A percentile compares a stretch with the other conserved stretches of the same genome.
phyloP scores from a whole-genome alignment of 306 rosid genomes.

The Biancaea sappan region DNA sequence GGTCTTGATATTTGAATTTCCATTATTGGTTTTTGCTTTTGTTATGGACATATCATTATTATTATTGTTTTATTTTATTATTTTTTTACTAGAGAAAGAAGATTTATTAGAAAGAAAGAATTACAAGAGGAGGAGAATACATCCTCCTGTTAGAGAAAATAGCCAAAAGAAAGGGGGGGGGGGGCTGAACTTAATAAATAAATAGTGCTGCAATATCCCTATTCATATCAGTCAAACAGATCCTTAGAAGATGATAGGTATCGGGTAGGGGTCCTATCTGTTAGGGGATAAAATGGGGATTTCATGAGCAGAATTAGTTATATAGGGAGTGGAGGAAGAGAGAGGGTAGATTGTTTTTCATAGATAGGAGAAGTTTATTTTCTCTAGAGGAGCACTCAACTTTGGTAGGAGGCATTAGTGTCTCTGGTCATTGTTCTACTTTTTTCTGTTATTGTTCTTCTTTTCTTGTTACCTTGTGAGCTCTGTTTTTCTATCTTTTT shows the following conservation, averaged over 20 bases:
- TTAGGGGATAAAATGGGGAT: too few species aligned
- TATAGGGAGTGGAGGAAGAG: too few species aligned
- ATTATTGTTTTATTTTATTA: background rate
- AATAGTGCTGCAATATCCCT: background rate
- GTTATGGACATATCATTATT: background rate
- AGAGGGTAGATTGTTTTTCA: too few species aligned
- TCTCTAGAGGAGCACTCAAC: too few species aligned
- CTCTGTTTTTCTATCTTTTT: too few species aligned
- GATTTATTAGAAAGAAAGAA: background rate
- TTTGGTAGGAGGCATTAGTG: too few species aligned
- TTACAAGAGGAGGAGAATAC: background rate
- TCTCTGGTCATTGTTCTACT: too few species aligned
- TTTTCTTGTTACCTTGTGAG: too few species aligned
- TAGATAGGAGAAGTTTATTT: too few species aligned
- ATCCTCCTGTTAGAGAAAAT: background rate
- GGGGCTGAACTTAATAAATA: background rate
- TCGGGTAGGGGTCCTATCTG: too few species aligned
- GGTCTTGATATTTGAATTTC: constrained; percentile 6
- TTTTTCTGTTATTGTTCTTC: too few species aligned
- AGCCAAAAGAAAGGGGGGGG: background rate
- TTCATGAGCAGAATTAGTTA: too few species aligned
- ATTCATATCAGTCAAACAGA: background rate
- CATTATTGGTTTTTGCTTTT: constrained; percentile 24
- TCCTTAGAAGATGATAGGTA: background rate
- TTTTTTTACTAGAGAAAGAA: background rate